Evolutionary conservation across 1,284 basidiomycete genomes (phyloP).

Genomic region (Thecaphora thlaspeos): DNA sequence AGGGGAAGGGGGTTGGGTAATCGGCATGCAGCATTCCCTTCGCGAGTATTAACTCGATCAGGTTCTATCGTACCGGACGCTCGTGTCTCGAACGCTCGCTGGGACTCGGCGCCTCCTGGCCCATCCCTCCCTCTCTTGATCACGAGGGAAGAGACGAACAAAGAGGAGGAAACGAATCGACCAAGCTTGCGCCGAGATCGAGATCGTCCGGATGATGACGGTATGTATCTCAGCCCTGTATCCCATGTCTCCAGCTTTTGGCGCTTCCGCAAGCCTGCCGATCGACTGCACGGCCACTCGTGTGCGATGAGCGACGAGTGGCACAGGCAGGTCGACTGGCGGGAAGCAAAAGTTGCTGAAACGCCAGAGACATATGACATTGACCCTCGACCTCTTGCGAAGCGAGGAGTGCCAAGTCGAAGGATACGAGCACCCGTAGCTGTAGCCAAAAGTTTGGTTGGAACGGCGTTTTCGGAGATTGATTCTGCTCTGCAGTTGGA

Average conservation of each 20-base stretch:
- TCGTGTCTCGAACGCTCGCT: background rate
- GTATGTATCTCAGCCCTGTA: slow-evolving; percentile 44
- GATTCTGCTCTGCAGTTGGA: too few species aligned
- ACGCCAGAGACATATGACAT: slow-evolving; percentile 3
- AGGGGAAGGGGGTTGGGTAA: background rate
- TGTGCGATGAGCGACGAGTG: too few species aligned
- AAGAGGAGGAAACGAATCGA: background rate
- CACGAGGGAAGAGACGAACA: background rate
- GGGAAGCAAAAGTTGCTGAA: background rate
- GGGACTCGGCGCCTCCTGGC: too few species aligned
- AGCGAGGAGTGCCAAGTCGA: too few species aligned
- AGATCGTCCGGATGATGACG: slow-evolving; percentile 20
- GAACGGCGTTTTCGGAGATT: too few species aligned
- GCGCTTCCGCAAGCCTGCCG: too few species aligned
- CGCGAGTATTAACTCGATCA: slow-evolving; percentile 59
- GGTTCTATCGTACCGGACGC: slow-evolving; percentile 37
- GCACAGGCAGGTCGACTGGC: slow-evolving; percentile 9
- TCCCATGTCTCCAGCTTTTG: background rate
- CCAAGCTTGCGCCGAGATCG: too few species aligned
- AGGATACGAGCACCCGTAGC: slow-evolving; percentile 52
- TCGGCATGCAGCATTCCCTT: slow-evolving; percentile 55
- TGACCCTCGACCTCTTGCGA: too few species aligned
- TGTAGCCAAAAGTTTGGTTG: slow-evolving; percentile 31
- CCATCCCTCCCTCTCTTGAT: too few species aligned
- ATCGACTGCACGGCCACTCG: too few species aligned